Conservation (phyloP, 345 rosid species). For the Passiflora organensis region DNA sequence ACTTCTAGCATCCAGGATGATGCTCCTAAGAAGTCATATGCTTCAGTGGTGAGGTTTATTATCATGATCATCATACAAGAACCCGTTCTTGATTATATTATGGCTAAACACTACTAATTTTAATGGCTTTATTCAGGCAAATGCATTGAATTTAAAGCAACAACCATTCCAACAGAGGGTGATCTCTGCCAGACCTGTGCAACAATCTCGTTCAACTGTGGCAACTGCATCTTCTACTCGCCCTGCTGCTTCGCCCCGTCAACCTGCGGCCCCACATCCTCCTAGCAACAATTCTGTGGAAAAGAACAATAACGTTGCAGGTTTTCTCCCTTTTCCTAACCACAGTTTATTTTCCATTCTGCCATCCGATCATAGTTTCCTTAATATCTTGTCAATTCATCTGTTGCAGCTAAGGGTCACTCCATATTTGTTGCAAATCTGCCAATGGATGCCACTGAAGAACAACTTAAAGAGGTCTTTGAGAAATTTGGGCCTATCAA, state of each 20-base stretch:
- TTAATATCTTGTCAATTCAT: neutral
- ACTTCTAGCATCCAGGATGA: conserved; percentile 30
- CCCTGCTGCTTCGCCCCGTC: neutral
- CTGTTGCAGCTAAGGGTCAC: conserved; percentile 42
- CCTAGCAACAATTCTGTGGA: conserved; percentile 19
- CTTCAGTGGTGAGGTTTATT: conserved; percentile 46
- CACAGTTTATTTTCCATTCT: neutral
- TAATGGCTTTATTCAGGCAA: conserved; percentile 29
- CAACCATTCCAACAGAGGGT: conserved; percentile 40
- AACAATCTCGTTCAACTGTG: conserved; percentile 16
- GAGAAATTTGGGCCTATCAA: conserved; percentile 51
- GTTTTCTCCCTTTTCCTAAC: conserved; percentile 17
- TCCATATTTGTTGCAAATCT: conserved; percentile 62
- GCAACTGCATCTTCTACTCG: neutral
- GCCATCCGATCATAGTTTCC: neutral
- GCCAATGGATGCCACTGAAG: conserved; percentile 51
- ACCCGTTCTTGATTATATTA: too few species aligned
- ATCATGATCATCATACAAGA: neutral
- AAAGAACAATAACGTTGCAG: conserved; percentile 31
- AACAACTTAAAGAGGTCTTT: conserved; percentile 35
- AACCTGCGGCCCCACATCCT: conserved; percentile 21
- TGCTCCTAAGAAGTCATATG: conserved; percentile 51
- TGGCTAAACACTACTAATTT: neutral
- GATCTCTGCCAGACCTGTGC: conserved; percentile 31
- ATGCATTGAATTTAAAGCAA: conserved; percentile 33